A percentile compares a stretch with the other conserved stretches of the same genome.
These are phyloP conservation scores for Cenococcum geophilum DNA, from an alignment of 495 filamentous ascomycete genomes.

Conservation along the genomic window DNA sequence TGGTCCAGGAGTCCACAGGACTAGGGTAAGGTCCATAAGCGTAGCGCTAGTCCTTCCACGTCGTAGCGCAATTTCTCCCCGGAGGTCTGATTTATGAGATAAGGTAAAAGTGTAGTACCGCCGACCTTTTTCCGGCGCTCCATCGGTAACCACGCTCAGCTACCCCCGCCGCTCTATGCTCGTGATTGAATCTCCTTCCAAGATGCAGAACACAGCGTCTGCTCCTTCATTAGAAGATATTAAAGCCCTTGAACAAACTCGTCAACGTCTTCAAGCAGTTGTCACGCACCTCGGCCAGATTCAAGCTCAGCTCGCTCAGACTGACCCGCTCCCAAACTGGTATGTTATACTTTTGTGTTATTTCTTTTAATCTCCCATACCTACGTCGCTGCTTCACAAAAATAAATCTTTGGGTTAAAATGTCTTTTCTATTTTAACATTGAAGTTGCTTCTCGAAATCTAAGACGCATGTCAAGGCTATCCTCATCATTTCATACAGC, in stretches of 20 bases:
- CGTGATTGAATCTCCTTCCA: not conserved
- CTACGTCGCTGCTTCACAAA: too few relatives aligned
- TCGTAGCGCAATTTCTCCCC: too few relatives aligned
- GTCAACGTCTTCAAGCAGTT: not conserved
- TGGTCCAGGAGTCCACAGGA: too few relatives aligned
- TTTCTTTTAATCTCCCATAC: not conserved
- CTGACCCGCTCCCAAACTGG: conserved; percentile 2
- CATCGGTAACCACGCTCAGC: too few relatives aligned
- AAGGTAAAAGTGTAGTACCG: too few relatives aligned
- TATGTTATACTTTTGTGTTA: not conserved
- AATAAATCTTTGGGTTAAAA: too few relatives aligned
- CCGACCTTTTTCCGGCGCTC: too few relatives aligned
- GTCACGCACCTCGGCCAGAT: not conserved
- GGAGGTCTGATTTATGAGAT: too few relatives aligned
- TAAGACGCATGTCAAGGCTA: not conserved
- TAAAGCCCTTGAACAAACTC: conserved; percentile 1
- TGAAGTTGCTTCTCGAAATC: not conserved
- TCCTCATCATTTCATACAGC: too few relatives aligned
- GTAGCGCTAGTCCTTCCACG: too few relatives aligned
- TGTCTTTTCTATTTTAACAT: not conserved
- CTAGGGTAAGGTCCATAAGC: too few relatives aligned
- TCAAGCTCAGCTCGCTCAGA: not conserved
- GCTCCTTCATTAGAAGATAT: not conserved
- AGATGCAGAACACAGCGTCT: not conserved
- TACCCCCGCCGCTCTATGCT: too few relatives aligned